These are phyloP conservation scores for Suillus subluteus DNA, from an alignment of 768 basidiomycete species.

Conservation along the genomic window DNA sequence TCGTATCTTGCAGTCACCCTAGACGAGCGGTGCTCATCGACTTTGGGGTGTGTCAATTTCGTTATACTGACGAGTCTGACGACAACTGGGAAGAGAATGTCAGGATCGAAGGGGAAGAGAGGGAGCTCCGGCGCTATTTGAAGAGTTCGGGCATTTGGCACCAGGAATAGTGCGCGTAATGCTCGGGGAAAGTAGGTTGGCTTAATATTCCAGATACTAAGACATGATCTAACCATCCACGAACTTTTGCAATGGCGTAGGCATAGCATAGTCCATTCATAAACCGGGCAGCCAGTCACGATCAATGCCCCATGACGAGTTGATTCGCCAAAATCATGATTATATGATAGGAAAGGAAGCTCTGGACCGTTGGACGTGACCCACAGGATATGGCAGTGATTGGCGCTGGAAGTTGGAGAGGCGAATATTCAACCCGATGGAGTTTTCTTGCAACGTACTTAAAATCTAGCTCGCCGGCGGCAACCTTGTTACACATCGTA, in stretches of 20 bases:
- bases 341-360: background rate
- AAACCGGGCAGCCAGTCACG: background rate
- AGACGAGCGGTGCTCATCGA: background rate
- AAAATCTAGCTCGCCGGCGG: no score
- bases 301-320: background rate
- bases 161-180: background rate
- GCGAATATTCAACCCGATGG: no score
- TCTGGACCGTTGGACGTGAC: background rate
- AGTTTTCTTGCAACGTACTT: no score
- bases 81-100: background rate
- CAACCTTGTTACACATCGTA: no score
- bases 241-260: background rate
- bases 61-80: background rate
- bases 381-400: no score
- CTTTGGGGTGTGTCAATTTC: background rate
- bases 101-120: background rate
- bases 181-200: background rate
- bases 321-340: background rate
- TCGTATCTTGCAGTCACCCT: background rate
- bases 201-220: background rate
- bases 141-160: background rate
- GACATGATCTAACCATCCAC: background rate
- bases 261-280: background rate
- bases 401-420: no score
- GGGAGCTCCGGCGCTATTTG: background rate